Evolutionary conservation across 2,329 filamentous ascomycete species (phyloP), one percentile per base, ranked within the genome.

Genomic region (Cercospora citrullina): DNA sequence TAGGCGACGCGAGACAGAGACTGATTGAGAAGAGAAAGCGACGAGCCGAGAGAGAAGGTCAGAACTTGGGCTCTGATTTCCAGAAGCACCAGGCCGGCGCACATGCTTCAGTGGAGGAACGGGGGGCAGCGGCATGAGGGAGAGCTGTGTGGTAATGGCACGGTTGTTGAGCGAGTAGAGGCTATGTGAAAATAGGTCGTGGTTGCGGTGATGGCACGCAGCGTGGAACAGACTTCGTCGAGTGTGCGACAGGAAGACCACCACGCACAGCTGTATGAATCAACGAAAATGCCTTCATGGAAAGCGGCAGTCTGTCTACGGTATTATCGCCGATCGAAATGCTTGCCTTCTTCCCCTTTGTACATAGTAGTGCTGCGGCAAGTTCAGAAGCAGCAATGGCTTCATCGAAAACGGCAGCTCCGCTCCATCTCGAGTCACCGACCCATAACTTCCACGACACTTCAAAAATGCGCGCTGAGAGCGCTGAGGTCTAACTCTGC

Each of bases 11-110:
- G 78, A 94, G 93, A 84, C 86, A 91, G 74, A 81, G 85, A 65
- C 86, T 99, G 73, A 84, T 98, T 67, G 94, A 96, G 84, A 98
- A 98, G 89, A 87, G 95, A 79, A 89, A 89, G 80, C 86, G 93
- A 81, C 89, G 90, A 79, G 90, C 89, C 68, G 86, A 89, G 79
- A 83, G 88, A 67, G 88, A 91, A 77, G 86, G 66, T 28, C 14
- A 72, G 60, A 73, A 76, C 62, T 61, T 71, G 28, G 77, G 76
- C 51, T 74, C 71, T 30, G 69, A 71, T 51, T 74, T 69, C 51
- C 77, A 79, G 73, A 76, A 73, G 70, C 69, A 77, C 36, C 72
- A 76, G 64, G 76, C 78, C 60, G 75, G 77, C 4, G 55, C 55
- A 53, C 30, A 60, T 59, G 58, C 63, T 36, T 51, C 55, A 57